phyloP scores from a whole-genome alignment of 495 filamentous ascomycete species.

The Halenospora varia region DNA sequence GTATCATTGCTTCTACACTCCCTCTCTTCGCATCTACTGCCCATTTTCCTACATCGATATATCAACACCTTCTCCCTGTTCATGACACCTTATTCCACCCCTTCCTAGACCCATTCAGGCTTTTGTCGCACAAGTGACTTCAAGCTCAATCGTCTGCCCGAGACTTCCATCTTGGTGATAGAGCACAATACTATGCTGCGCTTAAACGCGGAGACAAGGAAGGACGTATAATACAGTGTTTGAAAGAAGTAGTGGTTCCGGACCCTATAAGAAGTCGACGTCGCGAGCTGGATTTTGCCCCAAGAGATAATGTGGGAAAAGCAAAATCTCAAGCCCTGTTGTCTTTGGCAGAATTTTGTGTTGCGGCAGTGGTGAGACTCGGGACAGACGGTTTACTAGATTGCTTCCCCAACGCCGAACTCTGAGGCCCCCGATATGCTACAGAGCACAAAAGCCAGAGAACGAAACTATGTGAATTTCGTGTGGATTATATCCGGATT shows the following conservation, averaged over 20 bases:
- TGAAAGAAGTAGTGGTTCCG: no score
- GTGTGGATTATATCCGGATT: slow-evolving; percentile 98
- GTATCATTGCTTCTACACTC: slow-evolving; percentile 4
- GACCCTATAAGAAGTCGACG: no score
- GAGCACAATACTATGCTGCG: background rate
- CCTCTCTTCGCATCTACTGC: background rate
- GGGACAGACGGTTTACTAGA: background rate
- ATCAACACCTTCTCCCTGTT: background rate
- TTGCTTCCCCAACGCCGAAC: no score
- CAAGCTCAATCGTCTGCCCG: background rate
- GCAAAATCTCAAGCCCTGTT: no score
- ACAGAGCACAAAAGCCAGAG: background rate
- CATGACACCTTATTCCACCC: no score
- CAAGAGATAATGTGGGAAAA: background rate
- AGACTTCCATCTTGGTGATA: background rate
- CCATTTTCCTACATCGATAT: background rate
- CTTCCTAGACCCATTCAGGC: no score
- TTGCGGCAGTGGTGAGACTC: no score
- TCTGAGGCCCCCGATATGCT: no score
- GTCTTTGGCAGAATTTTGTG: no score
- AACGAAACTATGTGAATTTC: slow-evolving; percentile 69
- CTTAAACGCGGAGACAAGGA: background rate
- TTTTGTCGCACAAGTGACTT: background rate
- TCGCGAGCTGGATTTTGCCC: no score
- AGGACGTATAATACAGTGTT: background rate